Percentiles rank a stretch among this genome's conserved stretches.
These are phyloP conservation scores for Ilyonectria destructans DNA, from an alignment of 2,329 filamentous ascomycete genomes.

Conservation along the genomic window DNA sequence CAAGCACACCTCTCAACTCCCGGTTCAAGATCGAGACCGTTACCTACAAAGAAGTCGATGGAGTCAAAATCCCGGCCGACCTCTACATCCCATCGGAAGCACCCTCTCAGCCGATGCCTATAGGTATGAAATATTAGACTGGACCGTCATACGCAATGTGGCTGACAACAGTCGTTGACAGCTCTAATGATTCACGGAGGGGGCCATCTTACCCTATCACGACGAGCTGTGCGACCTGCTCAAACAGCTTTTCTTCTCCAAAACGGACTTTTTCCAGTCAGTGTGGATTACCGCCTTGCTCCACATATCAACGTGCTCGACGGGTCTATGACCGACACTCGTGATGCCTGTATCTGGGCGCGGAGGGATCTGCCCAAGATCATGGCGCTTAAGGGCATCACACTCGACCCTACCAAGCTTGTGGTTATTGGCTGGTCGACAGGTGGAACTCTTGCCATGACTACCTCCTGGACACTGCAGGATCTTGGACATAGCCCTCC, in stretches of 20 bases:
- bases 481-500: conserved; percentile 27
- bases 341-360: conserved; percentile 32
- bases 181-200: conserved; percentile 38
- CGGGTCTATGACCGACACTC: conserved; percentile 31
- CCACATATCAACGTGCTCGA: conserved; percentile 32
- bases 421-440: conserved; percentile 35
- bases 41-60: conserved; percentile 35
- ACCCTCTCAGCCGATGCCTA: conserved; percentile 26
- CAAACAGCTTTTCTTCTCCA: conserved; percentile 30
- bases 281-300: conserved; percentile 31
- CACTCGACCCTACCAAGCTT: conserved; percentile 22
- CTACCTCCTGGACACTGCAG: conserved; percentile 34
- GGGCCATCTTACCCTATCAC: conserved; percentile 32
- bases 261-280: conserved; percentile 30
- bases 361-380: conserved; percentile 24
- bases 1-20: conserved; percentile 14
- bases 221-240: conserved; percentile 26
- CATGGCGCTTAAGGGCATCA: conserved; percentile 22
- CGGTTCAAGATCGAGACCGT: conserved; percentile 36
- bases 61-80: conserved; percentile 34
- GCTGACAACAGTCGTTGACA: conserved; percentile 8
- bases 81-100: conserved; percentile 33
- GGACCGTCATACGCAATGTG: not conserved
- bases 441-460: conserved; percentile 35
- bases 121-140: conserved; percentile 12